Base-by-base conservation (phyloP, 176 grass and related monocot genomes). In the Saccharum officinarum region DNA sequence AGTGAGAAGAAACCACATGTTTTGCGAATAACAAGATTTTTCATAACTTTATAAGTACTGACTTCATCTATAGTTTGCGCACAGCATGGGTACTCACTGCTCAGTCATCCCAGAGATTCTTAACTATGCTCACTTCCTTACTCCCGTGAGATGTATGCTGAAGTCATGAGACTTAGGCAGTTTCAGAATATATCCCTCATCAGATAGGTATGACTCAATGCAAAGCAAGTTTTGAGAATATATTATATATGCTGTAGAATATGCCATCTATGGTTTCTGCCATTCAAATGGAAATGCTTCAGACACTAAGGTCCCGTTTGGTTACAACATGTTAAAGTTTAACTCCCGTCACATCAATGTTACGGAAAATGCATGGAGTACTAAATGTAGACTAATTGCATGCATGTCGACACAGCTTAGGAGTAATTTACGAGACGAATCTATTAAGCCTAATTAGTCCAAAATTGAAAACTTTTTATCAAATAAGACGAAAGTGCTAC, bases 131-230 rank as follows among this genome's bases (percentile, higher is more conserved):
- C n/a, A 47, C 41, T 46, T 46, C 39, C 5, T 25, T 26, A 45
- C 11, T 72, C n/a, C n/a, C 0, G 2, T 23, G 22, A 72, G 40
- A 73, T 73, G 41, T 15, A 28, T 16, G 41, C 39, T 45, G 12
- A 72, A 45, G 41, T 71, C 22, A 71, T 13, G 12, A 3, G 11
- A 72, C n/a, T 45, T 26, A 1, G 10, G 69, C 12, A 16, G 23
- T 47, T 49, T 52, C 15, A 86, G 79, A 90, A 86, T 86, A 90
- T 86, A 67, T 57, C n/a, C 77, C 41, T 71, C 69, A 66, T 16
- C 44, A 22, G 33, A 74, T 66, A 54, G 14, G 28, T 25, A 50
- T 30, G 16, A 37, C 67, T 79, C 63, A 25, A 65, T 42, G 25
- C 12, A 59, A 80, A 69, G 14, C 1, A 50, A 0, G n/a, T 37